Conservation (phyloP, 2,329 filamentous ascomycete species). For the Emmonsiellopsis sp. region DNA sequence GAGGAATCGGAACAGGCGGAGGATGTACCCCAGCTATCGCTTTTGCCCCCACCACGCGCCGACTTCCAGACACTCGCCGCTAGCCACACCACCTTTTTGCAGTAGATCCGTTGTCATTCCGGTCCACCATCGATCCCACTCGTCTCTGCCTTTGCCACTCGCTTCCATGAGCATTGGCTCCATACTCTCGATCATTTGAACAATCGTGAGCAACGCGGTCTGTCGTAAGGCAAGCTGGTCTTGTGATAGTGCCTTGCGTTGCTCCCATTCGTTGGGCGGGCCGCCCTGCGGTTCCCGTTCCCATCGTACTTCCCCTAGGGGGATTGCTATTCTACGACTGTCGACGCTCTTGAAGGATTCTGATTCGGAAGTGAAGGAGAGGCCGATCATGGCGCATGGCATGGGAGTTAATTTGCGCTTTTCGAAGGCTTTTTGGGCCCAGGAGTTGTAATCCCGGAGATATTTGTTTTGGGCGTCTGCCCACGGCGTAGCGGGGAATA, state of each 20-base stretch:
- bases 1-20: not conserved
- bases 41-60: conserved; percentile 58
- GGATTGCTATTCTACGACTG: conserved; percentile 73
- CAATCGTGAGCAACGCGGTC: conserved; percentile 70
- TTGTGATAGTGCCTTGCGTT: conserved; percentile 47
- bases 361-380: conserved; percentile 72
- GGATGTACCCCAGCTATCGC: conserved; percentile 21
- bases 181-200: conserved; percentile 75
- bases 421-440: conserved; percentile 69
- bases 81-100: conserved; percentile 65
- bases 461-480: conserved; percentile 72
- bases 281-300: conserved; percentile 55
- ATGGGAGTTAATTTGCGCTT: conserved; percentile 58
- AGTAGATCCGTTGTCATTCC: conserved; percentile 80
- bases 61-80: conserved; percentile 71
- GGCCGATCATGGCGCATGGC: conserved; percentile 67
- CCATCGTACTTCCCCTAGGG: conserved; percentile 76
- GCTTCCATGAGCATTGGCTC: conserved; percentile 74
- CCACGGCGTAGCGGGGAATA: conserved; percentile 74
- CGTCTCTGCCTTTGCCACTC: conserved; percentile 78
- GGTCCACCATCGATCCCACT: conserved; percentile 84
- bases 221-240: conserved; percentile 65
- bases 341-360: conserved; percentile 60
- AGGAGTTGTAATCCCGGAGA: conserved; percentile 72
- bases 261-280: conserved; percentile 17